Percentiles rank a stretch among this genome's conserved stretches.
Evolutionary conservation across 75 land plant species (phyloP).

Genomic region (Selaginella tamariscina): DNA sequence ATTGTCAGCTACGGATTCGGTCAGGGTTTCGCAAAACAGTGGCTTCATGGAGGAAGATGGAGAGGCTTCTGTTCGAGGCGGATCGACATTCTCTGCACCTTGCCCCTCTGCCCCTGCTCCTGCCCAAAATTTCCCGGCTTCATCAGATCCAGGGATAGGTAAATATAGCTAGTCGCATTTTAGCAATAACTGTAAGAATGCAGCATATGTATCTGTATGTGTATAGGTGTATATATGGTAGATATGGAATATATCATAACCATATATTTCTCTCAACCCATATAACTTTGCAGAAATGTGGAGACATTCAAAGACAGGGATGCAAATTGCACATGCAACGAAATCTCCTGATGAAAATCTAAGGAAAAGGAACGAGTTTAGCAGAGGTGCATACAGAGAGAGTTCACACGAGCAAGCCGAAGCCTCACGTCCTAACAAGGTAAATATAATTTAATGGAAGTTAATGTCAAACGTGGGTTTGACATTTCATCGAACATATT

Average conservation of each 20-base stretch:
- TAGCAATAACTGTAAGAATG: neutral
- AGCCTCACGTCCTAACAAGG: neutral
- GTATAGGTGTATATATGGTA: neutral
- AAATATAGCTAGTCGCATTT: neutral
- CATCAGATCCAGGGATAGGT: constrained; percentile 27
- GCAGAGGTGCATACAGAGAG: neutral
- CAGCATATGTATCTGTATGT: neutral
- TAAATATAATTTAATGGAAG: neutral
- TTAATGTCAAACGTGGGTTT: neutral
- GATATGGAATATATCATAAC: too few species aligned
- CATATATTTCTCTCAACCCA: too few species aligned
- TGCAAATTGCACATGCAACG: neutral
- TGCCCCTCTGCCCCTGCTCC: constrained; percentile 12
- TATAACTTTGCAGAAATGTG: neutral
- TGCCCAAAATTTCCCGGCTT: constrained; percentile 15
- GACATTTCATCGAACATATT: neutral
- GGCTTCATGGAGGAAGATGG: constrained; percentile 17
- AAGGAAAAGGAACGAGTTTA: neutral
- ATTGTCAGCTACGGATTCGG: constrained; percentile 3
- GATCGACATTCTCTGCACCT: constrained; percentile 22
- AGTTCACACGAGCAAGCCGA: neutral
- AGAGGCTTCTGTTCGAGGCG: constrained; percentile 11
- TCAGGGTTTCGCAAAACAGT: constrained; percentile 12
- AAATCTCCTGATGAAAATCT: neutral
- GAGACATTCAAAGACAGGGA: neutral